These are phyloP conservation scores for Blastocystis sp. DNA, from an alignment of 352 stramenopile species.

Conservation along the genomic window DNA sequence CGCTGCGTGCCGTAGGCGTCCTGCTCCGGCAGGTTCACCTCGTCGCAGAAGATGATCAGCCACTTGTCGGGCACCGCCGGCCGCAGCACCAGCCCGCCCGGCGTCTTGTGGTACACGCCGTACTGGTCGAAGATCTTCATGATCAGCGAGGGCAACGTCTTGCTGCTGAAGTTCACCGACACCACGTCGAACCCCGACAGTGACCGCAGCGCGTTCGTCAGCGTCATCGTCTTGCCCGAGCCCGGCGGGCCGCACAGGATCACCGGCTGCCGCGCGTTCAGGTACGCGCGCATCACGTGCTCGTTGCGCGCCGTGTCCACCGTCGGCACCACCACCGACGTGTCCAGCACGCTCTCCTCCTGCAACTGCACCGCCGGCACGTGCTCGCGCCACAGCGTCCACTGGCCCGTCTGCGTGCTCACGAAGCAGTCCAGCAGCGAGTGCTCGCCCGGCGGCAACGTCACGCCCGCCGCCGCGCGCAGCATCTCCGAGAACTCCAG, in stretches of 20 bases:
- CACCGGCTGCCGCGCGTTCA: slow-evolving; percentile 89
- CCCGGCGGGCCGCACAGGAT: slow-evolving; percentile 95
- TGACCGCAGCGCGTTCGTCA: slow-evolving; percentile 92
- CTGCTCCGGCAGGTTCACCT: slow-evolving; percentile 97
- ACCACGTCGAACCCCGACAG: slow-evolving; percentile 95
- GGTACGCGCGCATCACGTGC: slow-evolving; percentile 92
- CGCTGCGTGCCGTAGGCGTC: slow-evolving; percentile 97
- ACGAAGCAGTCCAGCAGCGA: slow-evolving; percentile 92
- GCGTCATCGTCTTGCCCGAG: slow-evolving; percentile 99
- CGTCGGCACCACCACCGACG: slow-evolving; percentile 89
- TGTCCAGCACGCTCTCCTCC: slow-evolving; percentile 78
- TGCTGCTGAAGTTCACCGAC: slow-evolving; percentile 97
- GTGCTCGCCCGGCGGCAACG: slow-evolving; percentile 79
- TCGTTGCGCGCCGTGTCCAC: slow-evolving; percentile 97
- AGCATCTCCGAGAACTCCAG: slow-evolving; percentile 85
- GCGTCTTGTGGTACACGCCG: slow-evolving; percentile 94
- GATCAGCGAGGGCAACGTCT: slow-evolving; percentile 95
- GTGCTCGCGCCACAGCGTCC: slow-evolving; percentile 88
- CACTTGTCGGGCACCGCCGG: slow-evolving; percentile 85
- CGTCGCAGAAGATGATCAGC: slow-evolving; percentile 99
- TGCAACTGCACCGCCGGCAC: slow-evolving; percentile 96
- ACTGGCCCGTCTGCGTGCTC: slow-evolving; percentile 91
- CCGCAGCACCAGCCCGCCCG: slow-evolving; percentile 89
- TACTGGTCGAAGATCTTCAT: slow-evolving; percentile 93
- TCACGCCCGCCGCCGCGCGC: slow-evolving; percentile 81